Evolutionary conservation across 352 stramenopile species (phyloP).

Genomic region (Thraustotheca clavata): DNA sequence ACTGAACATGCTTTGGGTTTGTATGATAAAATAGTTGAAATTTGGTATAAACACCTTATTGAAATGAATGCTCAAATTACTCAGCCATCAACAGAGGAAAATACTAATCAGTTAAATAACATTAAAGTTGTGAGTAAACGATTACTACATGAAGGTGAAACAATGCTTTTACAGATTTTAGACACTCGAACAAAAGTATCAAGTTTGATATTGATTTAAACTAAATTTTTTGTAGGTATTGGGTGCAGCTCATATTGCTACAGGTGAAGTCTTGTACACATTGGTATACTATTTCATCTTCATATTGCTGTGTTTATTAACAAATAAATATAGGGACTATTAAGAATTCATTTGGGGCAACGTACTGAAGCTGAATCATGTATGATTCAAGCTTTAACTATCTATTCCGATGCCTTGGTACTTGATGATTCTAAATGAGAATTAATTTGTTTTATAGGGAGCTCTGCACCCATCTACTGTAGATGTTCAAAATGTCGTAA

Average conservation of each 20-base stretch:
- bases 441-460: conserved; percentile 26
- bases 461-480: conserved; percentile 47
- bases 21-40: conserved; percentile 74
- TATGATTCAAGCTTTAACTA: conserved; percentile 40
- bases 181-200: conserved; percentile 26
- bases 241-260: conserved; percentile 40
- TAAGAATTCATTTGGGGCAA: conserved; percentile 45
- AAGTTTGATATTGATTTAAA: not conserved
- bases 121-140: not conserved
- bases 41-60: conserved; percentile 44
- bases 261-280: conserved; percentile 53
- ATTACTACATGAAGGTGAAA: conserved; percentile 31
- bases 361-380: conserved; percentile 40
- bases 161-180: conserved; percentile 54
- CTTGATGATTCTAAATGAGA: not conserved
- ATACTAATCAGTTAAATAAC: not conserved
- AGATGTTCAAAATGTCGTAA: conserved; percentile 44
- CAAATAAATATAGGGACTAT: conserved; percentile 23
- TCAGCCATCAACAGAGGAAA: not conserved
- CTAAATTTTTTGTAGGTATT: conserved; percentile 23
- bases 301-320: not conserved
- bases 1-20: conserved; percentile 49
- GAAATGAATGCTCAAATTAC: not conserved
- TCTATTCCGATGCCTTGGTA: conserved; percentile 53
- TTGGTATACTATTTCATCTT: not conserved